These are phyloP conservation scores for Cyclocybe aegerita DNA, from an alignment of 768 basidiomycete genomes.

Conservation along the genomic window DNA sequence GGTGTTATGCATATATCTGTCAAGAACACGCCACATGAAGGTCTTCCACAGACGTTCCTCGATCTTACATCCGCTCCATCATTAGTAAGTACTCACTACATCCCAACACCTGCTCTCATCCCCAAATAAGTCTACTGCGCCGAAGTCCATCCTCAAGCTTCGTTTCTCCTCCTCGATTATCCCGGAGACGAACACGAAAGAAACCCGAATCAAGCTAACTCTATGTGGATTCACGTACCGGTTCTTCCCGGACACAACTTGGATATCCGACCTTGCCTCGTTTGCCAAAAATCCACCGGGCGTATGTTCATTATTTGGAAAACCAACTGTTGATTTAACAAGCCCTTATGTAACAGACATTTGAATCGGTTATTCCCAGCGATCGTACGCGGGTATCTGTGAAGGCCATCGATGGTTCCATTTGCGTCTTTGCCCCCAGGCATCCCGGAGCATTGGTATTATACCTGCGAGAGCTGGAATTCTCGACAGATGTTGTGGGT, in stretches of 20 bases:
- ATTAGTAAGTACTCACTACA: slow-evolving; percentile 44
- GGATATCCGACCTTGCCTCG: slow-evolving; percentile 55
- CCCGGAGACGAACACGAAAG: slow-evolving; percentile 67
- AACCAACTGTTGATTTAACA: not conserved
- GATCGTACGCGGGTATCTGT: slow-evolving; percentile 78
- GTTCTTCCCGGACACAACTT: slow-evolving; percentile 59
- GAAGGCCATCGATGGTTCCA: slow-evolving; percentile 62
- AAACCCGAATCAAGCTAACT: slow-evolving; percentile 68
- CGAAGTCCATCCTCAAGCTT: slow-evolving; percentile 57
- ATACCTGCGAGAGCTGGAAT: slow-evolving; percentile 63
- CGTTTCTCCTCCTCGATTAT: slow-evolving; percentile 65
- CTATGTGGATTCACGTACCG: slow-evolving; percentile 65
- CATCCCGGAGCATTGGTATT: slow-evolving; percentile 67
- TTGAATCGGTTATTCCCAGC: slow-evolving; percentile 89
- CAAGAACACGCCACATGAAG: slow-evolving; percentile 41
- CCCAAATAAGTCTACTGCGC: slow-evolving; percentile 36
- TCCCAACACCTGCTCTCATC: not conserved
- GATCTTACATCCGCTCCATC: slow-evolving; percentile 54
- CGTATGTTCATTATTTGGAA: slow-evolving; percentile 45
- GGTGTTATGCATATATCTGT: slow-evolving; percentile 62
- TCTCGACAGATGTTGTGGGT: slow-evolving; percentile 73
- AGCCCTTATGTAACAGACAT: slow-evolving; percentile 48
- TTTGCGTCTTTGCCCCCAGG: slow-evolving; percentile 56
- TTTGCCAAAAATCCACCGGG: slow-evolving; percentile 88
- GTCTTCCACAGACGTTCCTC: slow-evolving; percentile 42